Conservation (phyloP, 192 early-diverging fungal genomes). For the Radiomyces spectabilis region DNA sequence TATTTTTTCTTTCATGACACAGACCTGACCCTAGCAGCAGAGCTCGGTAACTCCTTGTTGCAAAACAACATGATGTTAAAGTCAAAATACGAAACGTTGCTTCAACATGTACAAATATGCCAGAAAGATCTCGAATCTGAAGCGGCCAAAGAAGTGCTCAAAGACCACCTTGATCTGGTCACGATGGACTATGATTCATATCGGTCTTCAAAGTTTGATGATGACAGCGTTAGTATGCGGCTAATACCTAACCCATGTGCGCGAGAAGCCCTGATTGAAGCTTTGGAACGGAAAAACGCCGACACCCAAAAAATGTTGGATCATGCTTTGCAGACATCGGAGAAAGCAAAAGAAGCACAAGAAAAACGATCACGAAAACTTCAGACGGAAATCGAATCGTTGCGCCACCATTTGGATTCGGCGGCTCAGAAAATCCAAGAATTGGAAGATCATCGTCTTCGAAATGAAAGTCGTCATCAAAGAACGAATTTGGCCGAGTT, state of each 20-base stretch:
- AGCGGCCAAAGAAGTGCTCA: too few relatives aligned
- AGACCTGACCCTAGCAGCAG: conserved; percentile 39
- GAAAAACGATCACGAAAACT: conserved; percentile 13
- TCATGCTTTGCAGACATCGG: conserved; percentile 3
- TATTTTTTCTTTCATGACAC: not conserved
- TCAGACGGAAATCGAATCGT: conserved; percentile 14
- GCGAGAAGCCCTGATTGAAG: conserved; percentile 13
- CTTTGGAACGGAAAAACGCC: conserved; percentile 20
- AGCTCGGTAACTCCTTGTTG: conserved; percentile 35
- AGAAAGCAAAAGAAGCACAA: conserved; percentile 1
- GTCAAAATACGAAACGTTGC: conserved; percentile 29
- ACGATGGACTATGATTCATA: too few relatives aligned
- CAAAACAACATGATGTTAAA: conserved; percentile 34
- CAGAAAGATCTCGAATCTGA: not conserved
- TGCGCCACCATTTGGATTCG: conserved; percentile 8
- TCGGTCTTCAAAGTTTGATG: too few relatives aligned
- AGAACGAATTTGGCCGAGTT: not conserved
- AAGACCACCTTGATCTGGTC: not conserved
- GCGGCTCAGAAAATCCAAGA: conserved; percentile 23
- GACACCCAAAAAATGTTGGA: conserved; percentile 17
- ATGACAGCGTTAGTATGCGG: not conserved
- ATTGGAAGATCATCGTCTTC: conserved; percentile 19
- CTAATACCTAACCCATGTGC: conserved; percentile 5
- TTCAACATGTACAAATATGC: conserved; percentile 3
- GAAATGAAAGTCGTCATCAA: too few relatives aligned